These are phyloP conservation scores for Zymoseptoria ardabiliae DNA, from an alignment of 2,329 filamentous ascomycete genomes.

Conservation along the genomic window DNA sequence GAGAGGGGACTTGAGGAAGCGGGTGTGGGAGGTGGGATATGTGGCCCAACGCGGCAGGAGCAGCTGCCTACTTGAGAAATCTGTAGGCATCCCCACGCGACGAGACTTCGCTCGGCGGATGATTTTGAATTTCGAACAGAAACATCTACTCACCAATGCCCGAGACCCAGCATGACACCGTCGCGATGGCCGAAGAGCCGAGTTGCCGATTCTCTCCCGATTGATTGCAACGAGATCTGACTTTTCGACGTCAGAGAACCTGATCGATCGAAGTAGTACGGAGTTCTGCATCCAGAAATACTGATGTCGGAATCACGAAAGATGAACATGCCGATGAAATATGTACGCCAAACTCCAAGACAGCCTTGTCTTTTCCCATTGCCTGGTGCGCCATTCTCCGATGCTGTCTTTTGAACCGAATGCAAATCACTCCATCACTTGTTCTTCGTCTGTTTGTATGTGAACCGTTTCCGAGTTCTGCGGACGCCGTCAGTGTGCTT, in stretches of 20 bases:
- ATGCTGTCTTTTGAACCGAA: neutral
- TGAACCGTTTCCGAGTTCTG: conserved; percentile 61
- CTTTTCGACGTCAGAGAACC: neutral
- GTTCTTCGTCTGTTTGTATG: conserved; percentile 65
- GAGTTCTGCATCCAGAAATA: neutral
- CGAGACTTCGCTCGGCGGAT: neutral
- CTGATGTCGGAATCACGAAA: neutral
- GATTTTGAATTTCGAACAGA: neutral
- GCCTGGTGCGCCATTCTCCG: neutral
- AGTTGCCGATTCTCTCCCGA: neutral
- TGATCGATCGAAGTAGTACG: neutral
- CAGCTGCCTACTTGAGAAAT: neutral
- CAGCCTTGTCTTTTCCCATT: neutral
- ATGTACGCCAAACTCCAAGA: neutral
- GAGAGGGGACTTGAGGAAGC: neutral
- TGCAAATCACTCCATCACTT: conserved; percentile 38
- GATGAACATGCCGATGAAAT: neutral
- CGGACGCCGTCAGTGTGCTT: neutral
- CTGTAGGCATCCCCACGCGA: neutral
- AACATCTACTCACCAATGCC: neutral
- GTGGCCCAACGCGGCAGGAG: neutral
- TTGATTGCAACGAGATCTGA: too few species aligned
- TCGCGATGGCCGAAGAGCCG: neutral
- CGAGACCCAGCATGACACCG: neutral
- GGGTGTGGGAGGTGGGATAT: neutral